These are phyloP conservation scores for Pyricularia sp. DNA, from an alignment of 2,329 filamentous ascomycete species.

Conservation along the genomic window DNA sequence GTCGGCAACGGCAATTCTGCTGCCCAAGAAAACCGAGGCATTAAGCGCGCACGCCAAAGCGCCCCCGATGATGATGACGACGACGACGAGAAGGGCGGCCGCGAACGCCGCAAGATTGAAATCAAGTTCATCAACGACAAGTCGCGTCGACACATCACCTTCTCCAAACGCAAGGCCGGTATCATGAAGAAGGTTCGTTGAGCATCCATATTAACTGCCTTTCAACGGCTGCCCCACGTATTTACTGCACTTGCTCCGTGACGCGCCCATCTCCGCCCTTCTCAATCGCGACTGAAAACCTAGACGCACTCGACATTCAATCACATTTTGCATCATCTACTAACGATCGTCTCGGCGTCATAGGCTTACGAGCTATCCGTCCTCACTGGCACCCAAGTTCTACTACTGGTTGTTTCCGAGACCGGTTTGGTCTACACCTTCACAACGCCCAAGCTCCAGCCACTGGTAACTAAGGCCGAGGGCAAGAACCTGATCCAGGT, in stretches of 20 bases:
- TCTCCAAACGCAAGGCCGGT: slow-evolving; percentile 98
- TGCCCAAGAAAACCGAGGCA: slow-evolving; percentile 59
- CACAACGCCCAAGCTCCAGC: slow-evolving; percentile 95
- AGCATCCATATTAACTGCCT: slow-evolving; percentile 3
- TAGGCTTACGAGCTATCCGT: slow-evolving; percentile 93
- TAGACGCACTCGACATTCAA: background rate
- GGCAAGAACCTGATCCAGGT: slow-evolving; percentile 99
- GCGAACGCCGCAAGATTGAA: slow-evolving; percentile 98
- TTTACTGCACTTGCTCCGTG: background rate
- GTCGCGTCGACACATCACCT: slow-evolving; percentile 97
- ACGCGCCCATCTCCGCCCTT: background rate
- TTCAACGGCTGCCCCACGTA: background rate
- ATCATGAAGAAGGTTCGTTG: slow-evolving; percentile 98
- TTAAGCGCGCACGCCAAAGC: slow-evolving; percentile 78
- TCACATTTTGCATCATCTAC: background rate
- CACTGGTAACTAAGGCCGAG: slow-evolving; percentile 93
- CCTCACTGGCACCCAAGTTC: slow-evolving; percentile 91
- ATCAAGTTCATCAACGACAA: slow-evolving; percentile 99
- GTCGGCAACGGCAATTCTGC: slow-evolving; percentile 60
- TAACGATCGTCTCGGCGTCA: slow-evolving; percentile 8
- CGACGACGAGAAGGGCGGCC: slow-evolving; percentile 92
- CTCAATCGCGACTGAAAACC: background rate
- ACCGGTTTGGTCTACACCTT: slow-evolving; percentile 97
- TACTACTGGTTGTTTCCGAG: slow-evolving; percentile 92
- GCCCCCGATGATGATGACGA: slow-evolving; percentile 90